Evolutionary conservation across 768 basidiomycete genomes (phyloP).

Genomic region (Tylopilus felleus): DNA sequence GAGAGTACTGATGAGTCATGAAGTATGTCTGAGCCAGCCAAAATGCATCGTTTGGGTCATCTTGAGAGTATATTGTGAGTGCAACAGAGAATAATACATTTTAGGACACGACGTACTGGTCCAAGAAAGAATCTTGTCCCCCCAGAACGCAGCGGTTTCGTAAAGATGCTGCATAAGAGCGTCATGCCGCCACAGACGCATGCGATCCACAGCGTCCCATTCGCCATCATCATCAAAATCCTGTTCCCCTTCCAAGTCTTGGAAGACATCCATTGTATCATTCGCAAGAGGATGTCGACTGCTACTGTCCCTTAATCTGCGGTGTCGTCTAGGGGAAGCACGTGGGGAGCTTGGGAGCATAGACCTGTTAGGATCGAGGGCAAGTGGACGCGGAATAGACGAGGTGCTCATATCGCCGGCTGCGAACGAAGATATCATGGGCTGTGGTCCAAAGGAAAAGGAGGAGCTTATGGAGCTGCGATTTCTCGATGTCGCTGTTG

Average conservation of each 20-base stretch:
- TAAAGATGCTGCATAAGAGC: constrained; percentile 98
- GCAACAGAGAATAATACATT: constrained; percentile 1
- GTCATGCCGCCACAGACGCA: constrained; percentile 97
- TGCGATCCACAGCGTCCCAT: constrained; percentile 90
- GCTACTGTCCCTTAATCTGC: constrained; percentile 52
- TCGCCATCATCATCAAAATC: constrained; percentile 58
- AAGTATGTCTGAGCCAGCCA: constrained; percentile 99
- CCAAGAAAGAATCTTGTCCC: constrained; percentile 94
- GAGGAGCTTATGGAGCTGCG: constrained; percentile 73
- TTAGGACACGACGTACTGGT: constrained; percentile 64
- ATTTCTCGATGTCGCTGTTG: constrained; percentile 53
- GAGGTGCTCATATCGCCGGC: constrained; percentile 61
- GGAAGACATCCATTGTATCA: constrained; percentile 71
- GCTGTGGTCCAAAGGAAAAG: constrained; percentile 81
- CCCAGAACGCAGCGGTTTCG: constrained; percentile 97
- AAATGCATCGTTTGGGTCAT: constrained; percentile 96
- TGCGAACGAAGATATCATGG: constrained; percentile 66
- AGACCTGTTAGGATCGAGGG: constrained; percentile 79
- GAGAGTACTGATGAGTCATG: constrained; percentile 91
- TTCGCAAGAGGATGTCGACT: constrained; percentile 71
- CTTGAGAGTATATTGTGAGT: constrained; percentile 37
- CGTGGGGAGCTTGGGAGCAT: constrained; percentile 71
- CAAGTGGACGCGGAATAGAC: constrained; percentile 51
- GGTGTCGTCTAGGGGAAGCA: constrained; percentile 60
- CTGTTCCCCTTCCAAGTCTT: constrained; percentile 58